Evolutionary conservation across 257 asterid species (phyloP).

Genomic region (Osmanthus fragrans): DNA sequence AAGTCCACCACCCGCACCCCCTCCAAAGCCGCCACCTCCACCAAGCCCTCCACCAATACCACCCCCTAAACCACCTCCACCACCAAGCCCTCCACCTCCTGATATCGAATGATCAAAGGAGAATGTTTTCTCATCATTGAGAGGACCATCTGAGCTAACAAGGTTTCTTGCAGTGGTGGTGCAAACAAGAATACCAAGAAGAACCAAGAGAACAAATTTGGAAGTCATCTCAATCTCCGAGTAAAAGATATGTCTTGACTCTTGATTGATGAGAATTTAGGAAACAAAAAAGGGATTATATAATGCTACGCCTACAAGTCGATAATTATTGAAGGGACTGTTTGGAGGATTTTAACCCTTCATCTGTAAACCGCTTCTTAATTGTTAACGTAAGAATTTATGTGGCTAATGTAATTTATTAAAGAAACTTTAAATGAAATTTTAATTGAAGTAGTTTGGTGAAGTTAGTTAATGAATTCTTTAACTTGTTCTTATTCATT

Average conservation of each 20-base stretch:
- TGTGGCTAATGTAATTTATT: too few relatives aligned
- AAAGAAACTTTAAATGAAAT: too few relatives aligned
- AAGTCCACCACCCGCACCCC: slow-evolving; percentile 13
- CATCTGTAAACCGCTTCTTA: neutral
- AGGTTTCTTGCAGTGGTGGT: slow-evolving; percentile 21
- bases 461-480: too few relatives aligned
- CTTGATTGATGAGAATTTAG: neutral
- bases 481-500: too few relatives aligned
- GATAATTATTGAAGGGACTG: neutral
- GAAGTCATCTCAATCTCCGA: slow-evolving; percentile 9
- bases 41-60: slow-evolving; percentile 23
- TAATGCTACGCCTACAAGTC: neutral
- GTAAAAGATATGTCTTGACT: neutral
- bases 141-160: neutral
- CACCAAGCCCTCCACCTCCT: slow-evolving; percentile 1
- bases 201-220: slow-evolving; percentile 9
- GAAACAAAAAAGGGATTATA: neutral
- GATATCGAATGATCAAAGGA: neutral
- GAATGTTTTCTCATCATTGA: slow-evolving; percentile 28
- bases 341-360: neutral
- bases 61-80: neutral
- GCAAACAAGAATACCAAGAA: slow-evolving; percentile 20
- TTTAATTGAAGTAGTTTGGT: too few relatives aligned
- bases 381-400: neutral
- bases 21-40: slow-evolving; percentile 7